phyloP scores from a whole-genome alignment of 352 stramenopile genomes.

The Phytophthora rubi region DNA sequence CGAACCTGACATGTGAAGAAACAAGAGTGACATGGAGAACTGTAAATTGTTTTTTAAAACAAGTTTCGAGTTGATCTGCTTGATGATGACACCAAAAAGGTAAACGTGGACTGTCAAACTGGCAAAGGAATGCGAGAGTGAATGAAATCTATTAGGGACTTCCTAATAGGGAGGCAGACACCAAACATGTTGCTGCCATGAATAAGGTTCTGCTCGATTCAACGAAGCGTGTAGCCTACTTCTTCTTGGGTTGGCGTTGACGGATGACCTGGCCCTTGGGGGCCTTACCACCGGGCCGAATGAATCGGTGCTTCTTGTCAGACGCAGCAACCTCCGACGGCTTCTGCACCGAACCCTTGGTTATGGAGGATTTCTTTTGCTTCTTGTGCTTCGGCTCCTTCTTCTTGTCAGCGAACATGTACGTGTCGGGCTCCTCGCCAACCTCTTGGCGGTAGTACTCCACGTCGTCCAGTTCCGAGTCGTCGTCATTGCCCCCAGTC shows the following conservation, averaged over 20 bases:
- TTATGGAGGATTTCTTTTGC: constrained; percentile 38
- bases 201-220: constrained; percentile 25
- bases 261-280: constrained; percentile 70
- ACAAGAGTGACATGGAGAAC: constrained; percentile 32
- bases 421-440: constrained; percentile 78
- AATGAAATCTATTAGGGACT: constrained; percentile 41
- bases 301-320: constrained; percentile 71
- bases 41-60: constrained; percentile 12
- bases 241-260: constrained; percentile 60
- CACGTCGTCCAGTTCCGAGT: constrained; percentile 75
- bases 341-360: constrained; percentile 41
- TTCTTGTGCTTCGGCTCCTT: constrained; percentile 51
- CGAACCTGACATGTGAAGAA: constrained; percentile 22
- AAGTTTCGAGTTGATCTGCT: background rate
- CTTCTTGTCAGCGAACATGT: constrained; percentile 76
- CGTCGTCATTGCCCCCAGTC: constrained; percentile 42
- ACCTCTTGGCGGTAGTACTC: constrained; percentile 89
- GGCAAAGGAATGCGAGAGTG: background rate
- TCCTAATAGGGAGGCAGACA: constrained; percentile 25
- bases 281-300: constrained; percentile 38
- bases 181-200: constrained; percentile 7
- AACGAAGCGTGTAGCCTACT: constrained; percentile 26
- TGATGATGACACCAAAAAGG: background rate
- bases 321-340: constrained; percentile 65
- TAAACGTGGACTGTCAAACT: too few species aligned